Conservation (phyloP, 768 basidiomycete species). For the Solioccasus polychromus region DNA sequence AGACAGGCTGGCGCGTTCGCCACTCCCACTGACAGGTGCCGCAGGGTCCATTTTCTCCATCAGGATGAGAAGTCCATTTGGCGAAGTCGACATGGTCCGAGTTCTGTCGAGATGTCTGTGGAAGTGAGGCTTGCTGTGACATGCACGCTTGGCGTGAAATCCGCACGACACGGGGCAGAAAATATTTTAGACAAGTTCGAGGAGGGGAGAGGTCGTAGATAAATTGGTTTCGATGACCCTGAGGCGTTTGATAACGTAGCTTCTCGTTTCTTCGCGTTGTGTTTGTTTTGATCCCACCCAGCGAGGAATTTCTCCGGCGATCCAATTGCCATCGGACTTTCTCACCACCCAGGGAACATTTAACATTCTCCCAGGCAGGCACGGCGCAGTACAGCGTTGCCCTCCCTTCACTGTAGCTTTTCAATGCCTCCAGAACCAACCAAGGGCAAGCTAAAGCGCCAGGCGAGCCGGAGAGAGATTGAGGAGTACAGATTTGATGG, state of each 20-base stretch:
- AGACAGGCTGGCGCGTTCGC: background rate
- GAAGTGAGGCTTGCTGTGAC: background rate
- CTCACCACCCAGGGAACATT: conserved; percentile 26
- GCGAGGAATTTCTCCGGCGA: conserved; percentile 9
- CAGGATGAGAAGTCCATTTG: background rate
- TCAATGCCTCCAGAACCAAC: conserved; percentile 57
- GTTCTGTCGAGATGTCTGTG: conserved; percentile 1
- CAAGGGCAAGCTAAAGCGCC: conserved; percentile 50
- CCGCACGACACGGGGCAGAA: background rate
- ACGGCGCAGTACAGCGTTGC: conserved; percentile 7
- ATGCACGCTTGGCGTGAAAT: conserved; percentile 5
- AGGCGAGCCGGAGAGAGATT: conserved; percentile 45
- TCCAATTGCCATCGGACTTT: conserved; percentile 22
- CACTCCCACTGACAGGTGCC: background rate
- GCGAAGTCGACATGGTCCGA: background rate
- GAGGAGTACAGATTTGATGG: conserved; percentile 52
- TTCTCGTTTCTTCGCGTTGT: background rate
- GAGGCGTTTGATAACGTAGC: no score
- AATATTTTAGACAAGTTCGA: no score
- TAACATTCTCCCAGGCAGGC: conserved; percentile 22
- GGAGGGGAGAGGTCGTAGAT: no score
- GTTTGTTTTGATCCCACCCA: conserved; percentile 1
- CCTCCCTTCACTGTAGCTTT: conserved; percentile 7
- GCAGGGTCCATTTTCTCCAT: background rate
- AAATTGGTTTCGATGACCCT: no score